Conservation (phyloP, 257 asterid genomes). For the Salvia rosmarinus region DNA sequence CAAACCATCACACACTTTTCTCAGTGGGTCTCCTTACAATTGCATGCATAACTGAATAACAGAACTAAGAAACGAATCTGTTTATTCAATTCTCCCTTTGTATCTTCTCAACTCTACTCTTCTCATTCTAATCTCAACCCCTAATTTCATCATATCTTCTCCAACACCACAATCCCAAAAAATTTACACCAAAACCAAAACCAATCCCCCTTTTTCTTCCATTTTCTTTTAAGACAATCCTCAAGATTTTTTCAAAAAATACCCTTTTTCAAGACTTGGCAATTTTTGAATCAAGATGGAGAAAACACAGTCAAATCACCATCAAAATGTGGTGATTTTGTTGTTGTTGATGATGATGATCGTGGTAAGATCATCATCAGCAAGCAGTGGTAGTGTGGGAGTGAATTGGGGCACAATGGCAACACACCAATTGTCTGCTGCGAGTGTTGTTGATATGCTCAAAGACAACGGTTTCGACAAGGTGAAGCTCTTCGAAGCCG, state of each 20-base stretch:
- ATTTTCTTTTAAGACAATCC: too few relatives aligned
- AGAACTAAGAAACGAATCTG: constrained; percentile 56
- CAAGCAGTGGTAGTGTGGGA: constrained; percentile 52
- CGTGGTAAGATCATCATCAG: constrained; percentile 14
- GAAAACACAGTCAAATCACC: background rate
- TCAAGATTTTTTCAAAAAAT: too few relatives aligned
- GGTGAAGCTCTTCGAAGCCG: constrained; percentile 90
- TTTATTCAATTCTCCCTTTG: background rate
- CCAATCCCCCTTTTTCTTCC: too few relatives aligned
- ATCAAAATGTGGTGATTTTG: background rate
- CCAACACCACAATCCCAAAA: constrained; percentile 1
- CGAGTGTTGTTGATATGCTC: constrained; percentile 69
- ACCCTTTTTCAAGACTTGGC: too few relatives aligned
- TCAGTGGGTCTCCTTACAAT: constrained; percentile 40
- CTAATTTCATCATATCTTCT: constrained; percentile 10
- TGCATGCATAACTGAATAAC: constrained; percentile 55
- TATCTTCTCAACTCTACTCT: background rate
- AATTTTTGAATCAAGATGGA: background rate
- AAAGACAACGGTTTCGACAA: constrained; percentile 71
- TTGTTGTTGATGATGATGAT: constrained; percentile 19
- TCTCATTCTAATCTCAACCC: background rate
- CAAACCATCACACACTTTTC: constrained; percentile 24
- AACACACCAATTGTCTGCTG: constrained; percentile 58
- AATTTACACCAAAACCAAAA: background rate
- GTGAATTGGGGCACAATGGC: constrained; percentile 98